Conservation (phyloP, 75 land plant genomes). For the Selaginella tamariscina region DNA sequence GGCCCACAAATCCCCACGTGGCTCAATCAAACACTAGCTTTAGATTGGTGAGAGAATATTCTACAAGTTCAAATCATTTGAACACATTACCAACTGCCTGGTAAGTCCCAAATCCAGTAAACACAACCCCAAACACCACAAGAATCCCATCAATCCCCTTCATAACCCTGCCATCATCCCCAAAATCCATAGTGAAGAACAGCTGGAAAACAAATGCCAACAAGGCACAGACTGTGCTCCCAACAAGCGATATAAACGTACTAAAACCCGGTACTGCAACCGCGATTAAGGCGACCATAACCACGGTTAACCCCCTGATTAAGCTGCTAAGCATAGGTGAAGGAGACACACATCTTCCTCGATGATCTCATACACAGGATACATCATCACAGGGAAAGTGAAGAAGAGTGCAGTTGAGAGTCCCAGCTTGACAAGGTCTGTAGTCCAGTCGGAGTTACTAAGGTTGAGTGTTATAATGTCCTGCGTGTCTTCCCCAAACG, state of each 20-base stretch:
- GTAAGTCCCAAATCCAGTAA: not conserved
- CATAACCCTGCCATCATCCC: conserved; percentile 7
- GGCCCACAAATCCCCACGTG: too few species aligned
- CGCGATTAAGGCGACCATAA: conserved; percentile 35
- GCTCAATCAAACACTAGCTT: too few species aligned
- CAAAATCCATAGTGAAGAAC: conserved; percentile 38
- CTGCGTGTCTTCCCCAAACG: conserved; percentile 54
- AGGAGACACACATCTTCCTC: conserved; percentile 24
- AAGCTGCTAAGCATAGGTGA: conserved; percentile 13
- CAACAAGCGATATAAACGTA: conserved; percentile 53
- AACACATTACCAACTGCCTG: not conserved
- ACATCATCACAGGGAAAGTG: conserved; percentile 76
- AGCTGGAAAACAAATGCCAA: conserved; percentile 66
- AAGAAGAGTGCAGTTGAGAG: conserved; percentile 52
- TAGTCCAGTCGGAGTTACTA: conserved; percentile 40
- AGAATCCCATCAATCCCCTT: not conserved
- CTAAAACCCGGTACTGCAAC: conserved; percentile 59
- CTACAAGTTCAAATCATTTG: too few species aligned
- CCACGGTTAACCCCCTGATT: conserved; percentile 28
- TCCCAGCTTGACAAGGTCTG: conserved; percentile 52
- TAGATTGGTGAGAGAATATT: too few species aligned
- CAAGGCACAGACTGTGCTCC: conserved; percentile 71
- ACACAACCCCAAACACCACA: not conserved
- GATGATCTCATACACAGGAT: conserved; percentile 59
- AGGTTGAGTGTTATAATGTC: conserved; percentile 75